phyloP scores from a whole-genome alignment of 2,329 filamentous ascomycete genomes.

The Neofusicoccum sp. region DNA sequence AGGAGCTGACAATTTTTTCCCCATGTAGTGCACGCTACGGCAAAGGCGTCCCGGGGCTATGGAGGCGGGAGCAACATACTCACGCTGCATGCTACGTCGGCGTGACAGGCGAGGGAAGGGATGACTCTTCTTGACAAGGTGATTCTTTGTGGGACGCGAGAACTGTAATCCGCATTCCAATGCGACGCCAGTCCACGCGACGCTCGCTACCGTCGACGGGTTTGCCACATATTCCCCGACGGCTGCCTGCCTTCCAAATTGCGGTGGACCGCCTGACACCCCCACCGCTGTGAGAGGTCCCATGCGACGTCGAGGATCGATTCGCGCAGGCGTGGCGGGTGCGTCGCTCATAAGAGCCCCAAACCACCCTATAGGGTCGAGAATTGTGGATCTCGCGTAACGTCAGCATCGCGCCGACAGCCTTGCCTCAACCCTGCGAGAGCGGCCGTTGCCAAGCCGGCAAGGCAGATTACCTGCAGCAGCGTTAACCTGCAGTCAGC shows the following conservation, averaged over 20 bases:
- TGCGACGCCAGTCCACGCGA: conserved; percentile 8
- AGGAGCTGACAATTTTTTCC: conserved; percentile 10
- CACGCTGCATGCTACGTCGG: conserved; percentile 5
- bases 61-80: conserved; percentile 11
- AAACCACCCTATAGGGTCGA: neutral
- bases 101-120: conserved; percentile 18
- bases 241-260: conserved; percentile 13
- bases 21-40: conserved; percentile 6
- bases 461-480: conserved; percentile 18
- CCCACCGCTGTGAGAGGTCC: conserved; percentile 7
- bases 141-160: conserved; percentile 14
- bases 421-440: conserved; percentile 16
- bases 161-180: conserved; percentile 20
- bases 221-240: neutral
- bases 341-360: conserved; percentile 2
- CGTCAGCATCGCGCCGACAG: conserved; percentile 7
- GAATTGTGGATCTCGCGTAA: conserved; percentile 17
- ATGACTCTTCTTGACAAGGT: conserved; percentile 13
- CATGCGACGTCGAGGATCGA: neutral
- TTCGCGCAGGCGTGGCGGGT: neutral
- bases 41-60: neutral
- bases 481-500: conserved; percentile 17
- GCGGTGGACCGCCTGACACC: neutral
- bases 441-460: conserved; percentile 20
- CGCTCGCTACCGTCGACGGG: neutral